Conservation (phyloP, 805 yeast genomes). For the Wickerhamiella bombiphila region DNA sequence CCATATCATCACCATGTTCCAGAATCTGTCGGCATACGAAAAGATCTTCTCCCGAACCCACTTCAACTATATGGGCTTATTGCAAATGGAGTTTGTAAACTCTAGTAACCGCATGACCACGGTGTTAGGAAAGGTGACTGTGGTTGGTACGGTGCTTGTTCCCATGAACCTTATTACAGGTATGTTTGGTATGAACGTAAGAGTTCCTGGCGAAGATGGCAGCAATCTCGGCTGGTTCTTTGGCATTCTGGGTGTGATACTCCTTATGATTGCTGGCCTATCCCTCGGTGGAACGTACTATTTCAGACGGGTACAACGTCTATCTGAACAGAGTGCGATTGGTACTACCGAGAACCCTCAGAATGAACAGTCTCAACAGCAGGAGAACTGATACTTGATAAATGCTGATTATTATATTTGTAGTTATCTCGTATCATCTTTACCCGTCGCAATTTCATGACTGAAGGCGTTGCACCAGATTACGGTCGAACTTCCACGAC, state of each 20-base stretch:
- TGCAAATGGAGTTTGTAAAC: constrained; percentile 83
- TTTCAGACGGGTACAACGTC: constrained; percentile 2
- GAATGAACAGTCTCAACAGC: no score
- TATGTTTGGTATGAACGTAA: constrained; percentile 89
- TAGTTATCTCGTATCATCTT: no score
- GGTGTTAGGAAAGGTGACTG: constrained; percentile 75
- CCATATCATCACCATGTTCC: constrained; percentile 92
- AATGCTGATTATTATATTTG: no score
- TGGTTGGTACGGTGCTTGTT: constrained; percentile 77
- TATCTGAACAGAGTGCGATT: neutral
- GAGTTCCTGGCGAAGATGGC: constrained; percentile 55
- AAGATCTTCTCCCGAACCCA: constrained; percentile 87
- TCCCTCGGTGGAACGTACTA: constrained; percentile 26
- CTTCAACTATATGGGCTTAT: constrained; percentile 80
- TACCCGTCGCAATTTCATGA: no score
- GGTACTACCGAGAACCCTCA: no score
- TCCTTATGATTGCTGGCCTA: constrained; percentile 28
- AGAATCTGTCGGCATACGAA: constrained; percentile 76
- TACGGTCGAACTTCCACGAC: constrained; percentile 6
- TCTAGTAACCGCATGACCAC: constrained; percentile 75
- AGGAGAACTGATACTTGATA: no score
- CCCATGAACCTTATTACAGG: constrained; percentile 88
- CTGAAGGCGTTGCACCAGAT: no score
- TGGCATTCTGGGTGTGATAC: constrained; percentile 45
- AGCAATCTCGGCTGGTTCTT: constrained; percentile 46